phyloP scores from a whole-genome alignment of 2,329 filamentous ascomycete species.

The Trematosphaeria pertusa region DNA sequence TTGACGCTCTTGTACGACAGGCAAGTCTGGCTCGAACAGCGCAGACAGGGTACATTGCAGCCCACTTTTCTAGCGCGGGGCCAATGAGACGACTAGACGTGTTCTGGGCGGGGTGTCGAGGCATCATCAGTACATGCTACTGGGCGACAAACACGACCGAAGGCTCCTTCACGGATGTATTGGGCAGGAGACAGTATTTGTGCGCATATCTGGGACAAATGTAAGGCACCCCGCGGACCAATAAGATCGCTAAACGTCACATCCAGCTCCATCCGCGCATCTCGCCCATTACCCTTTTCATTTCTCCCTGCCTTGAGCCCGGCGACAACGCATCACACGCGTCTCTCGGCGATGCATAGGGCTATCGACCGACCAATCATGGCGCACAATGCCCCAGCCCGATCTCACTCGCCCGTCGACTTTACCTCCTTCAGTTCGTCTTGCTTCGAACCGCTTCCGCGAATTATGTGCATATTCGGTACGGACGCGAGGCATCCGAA shows the following conservation, averaged over 20 bases:
- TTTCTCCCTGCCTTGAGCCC: conserved; percentile 24
- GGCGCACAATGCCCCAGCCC: conserved; percentile 15
- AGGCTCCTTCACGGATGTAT: conserved; percentile 33
- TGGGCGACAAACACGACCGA: conserved; percentile 25
- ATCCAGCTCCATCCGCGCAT: conserved; percentile 26
- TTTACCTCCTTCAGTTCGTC: conserved; percentile 25
- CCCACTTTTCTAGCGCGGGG: conserved; percentile 16
- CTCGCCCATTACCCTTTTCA: conserved; percentile 26
- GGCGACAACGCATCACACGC: conserved; percentile 28
- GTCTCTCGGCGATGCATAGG: conserved; percentile 21
- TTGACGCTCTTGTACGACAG: conserved; percentile 41
- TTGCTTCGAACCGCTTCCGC: conserved; percentile 38
- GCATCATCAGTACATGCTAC: conserved; percentile 25
- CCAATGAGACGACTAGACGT: conserved; percentile 37
- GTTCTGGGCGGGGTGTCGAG: conserved; percentile 25
- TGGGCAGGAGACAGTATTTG: conserved; percentile 38
- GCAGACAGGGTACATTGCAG: conserved; percentile 27
- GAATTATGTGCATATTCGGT: conserved; percentile 34
- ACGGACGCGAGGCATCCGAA: conserved; percentile 23
- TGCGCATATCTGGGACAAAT: conserved; percentile 43
- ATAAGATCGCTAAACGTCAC: conserved; percentile 34
- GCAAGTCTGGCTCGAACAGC: conserved; percentile 24
- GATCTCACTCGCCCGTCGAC: conserved; percentile 23
- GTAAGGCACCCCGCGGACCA: conserved; percentile 37
- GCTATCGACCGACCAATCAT: conserved; percentile 26